Percentiles rank a stretch among this genome's conserved stretches.
Evolutionary conservation across 2,329 filamentous ascomycete species (phyloP).

Genomic region (Penicillium rolfsii): DNA sequence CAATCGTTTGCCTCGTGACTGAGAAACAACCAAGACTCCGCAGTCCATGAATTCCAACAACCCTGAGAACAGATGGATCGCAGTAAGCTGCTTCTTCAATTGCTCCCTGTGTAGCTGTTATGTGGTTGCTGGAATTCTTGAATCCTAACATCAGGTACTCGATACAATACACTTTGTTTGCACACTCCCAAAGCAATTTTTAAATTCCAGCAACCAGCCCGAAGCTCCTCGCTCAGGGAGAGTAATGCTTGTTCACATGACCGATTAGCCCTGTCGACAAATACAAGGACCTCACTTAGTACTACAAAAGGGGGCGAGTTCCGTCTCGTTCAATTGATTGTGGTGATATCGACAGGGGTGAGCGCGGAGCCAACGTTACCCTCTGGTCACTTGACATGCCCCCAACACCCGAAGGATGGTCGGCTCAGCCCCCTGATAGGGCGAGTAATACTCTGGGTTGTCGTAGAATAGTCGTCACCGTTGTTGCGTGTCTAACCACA

Average conservation of each 20-base stretch:
- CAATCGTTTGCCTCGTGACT: not conserved
- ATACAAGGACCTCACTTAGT: not conserved
- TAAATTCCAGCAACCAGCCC: not conserved
- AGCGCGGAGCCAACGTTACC: not conserved
- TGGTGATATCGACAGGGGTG: not conserved
- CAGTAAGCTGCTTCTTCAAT: not conserved
- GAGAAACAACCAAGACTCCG: too few relatives aligned
- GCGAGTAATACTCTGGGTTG: not conserved
- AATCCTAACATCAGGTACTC: not conserved
- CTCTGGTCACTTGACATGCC: not conserved
- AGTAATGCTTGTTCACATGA: not conserved
- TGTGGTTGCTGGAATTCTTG: not conserved
- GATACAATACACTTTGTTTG: not conserved
- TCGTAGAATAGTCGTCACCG: not conserved
- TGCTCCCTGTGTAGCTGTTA: not conserved
- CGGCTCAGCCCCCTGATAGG: not conserved
- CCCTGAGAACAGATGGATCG: not conserved
- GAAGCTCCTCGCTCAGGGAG: not conserved
- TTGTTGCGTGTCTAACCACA: not conserved
- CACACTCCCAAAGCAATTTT: not conserved
- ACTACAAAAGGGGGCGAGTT: not conserved
- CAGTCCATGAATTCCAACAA: not conserved
- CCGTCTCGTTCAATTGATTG: not conserved
- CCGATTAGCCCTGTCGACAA: not conserved
- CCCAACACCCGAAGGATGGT: not conserved